A percentile compares a stretch with the other conserved stretches of the same genome.
These are phyloP conservation scores for Rhizoclosmatium globosum DNA, from an alignment of 192 early-diverging fungal genomes.

Conservation along the genomic window DNA sequence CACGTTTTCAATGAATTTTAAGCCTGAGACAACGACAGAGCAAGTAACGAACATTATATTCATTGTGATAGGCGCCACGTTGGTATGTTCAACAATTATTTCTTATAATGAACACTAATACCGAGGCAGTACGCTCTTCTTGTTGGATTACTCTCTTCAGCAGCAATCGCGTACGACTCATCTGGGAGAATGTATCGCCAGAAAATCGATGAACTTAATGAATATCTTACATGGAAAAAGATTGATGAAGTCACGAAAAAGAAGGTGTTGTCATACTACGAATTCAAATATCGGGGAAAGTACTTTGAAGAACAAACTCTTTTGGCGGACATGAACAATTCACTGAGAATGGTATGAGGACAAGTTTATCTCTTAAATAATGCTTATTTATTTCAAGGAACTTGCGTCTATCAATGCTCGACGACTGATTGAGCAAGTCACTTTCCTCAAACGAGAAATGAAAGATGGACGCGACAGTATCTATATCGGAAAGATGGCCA, in stretches of 20 bases:
- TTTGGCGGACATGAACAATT: constrained; percentile 22
- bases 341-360: constrained; percentile 8
- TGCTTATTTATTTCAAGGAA: constrained; percentile 11
- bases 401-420: constrained; percentile 38
- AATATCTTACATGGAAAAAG: constrained; percentile 21
- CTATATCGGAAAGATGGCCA: constrained; percentile 39
- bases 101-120: not conserved
- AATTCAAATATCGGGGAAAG: constrained; percentile 44
- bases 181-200: constrained; percentile 18
- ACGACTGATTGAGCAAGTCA: constrained; percentile 40
- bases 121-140: constrained; percentile 10
- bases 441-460: constrained; percentile 35
- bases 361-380: not conserved
- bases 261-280: constrained; percentile 40
- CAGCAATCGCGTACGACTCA: constrained; percentile 14
- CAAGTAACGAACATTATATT: constrained; percentile 10
- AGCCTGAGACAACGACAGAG: not conserved
- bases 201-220: constrained; percentile 20
- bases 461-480: constrained; percentile 36
- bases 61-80: constrained; percentile 8
- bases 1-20: constrained; percentile 18
- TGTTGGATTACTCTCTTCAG: constrained; percentile 22
- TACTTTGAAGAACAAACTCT: constrained; percentile 23
- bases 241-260: constrained; percentile 18
- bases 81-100: not conserved